These are phyloP conservation scores for Colletotrichum sp. DNA, from an alignment of 2,329 filamentous ascomycete species.

Conservation along the genomic window DNA sequence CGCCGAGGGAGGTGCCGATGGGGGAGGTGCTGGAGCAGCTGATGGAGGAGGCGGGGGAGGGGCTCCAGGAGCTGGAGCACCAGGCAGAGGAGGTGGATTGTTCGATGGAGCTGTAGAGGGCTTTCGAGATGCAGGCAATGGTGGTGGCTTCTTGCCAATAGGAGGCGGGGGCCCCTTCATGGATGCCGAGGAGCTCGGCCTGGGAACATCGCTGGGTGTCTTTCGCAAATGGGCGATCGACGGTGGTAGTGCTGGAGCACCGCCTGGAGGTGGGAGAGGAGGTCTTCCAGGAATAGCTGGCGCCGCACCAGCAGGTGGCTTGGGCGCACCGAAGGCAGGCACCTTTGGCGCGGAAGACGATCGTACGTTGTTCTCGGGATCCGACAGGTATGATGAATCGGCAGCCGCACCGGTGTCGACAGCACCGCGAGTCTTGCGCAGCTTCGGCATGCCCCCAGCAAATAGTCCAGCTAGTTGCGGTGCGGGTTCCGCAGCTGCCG, in stretches of 20 bases:
- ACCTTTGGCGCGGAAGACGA: slow-evolving; percentile 58
- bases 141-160: slow-evolving; percentile 76
- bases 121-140: slow-evolving; percentile 65
- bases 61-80: slow-evolving; percentile 32
- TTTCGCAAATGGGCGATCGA: slow-evolving; percentile 67
- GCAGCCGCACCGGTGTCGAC: slow-evolving; percentile 67
- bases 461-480: slow-evolving; percentile 90
- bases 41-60: slow-evolving; percentile 35
- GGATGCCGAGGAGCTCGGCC: slow-evolving; percentile 67
- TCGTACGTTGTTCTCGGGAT: slow-evolving; percentile 66
- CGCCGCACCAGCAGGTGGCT: slow-evolving; percentile 62
- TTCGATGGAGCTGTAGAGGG: slow-evolving; percentile 47
- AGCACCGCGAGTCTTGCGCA: slow-evolving; percentile 85
- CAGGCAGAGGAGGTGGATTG: slow-evolving; percentile 39
- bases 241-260: slow-evolving; percentile 52
- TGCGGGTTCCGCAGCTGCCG: slow-evolving; percentile 59
- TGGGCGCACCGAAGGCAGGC: slow-evolving; percentile 60
- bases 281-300: slow-evolving; percentile 65
- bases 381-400: slow-evolving; percentile 78
- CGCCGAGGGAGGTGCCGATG: slow-evolving; percentile 45
- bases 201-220: slow-evolving; percentile 49
- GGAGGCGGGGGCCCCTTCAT: slow-evolving; percentile 77
- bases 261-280: slow-evolving; percentile 46
- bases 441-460: slow-evolving; percentile 92
- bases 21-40: slow-evolving; percentile 43